These are phyloP conservation scores for Blastobotrys illinoisensis DNA, from an alignment of 1,139 yeast species.

Conservation along the genomic window DNA sequence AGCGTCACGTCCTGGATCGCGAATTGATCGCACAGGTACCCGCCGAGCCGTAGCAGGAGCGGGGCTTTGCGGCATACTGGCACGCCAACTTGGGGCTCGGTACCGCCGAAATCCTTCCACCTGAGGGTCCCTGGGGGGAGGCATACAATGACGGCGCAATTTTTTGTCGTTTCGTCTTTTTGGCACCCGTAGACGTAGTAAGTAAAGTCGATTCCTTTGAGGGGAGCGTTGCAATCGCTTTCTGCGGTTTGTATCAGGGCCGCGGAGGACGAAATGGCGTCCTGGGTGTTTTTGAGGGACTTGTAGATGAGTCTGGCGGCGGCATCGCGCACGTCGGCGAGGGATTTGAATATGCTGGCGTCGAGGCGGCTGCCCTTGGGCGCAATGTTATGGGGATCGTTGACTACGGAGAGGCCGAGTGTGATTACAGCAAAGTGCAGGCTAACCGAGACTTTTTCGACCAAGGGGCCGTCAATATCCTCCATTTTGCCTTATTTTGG, in stretches of 20 bases:
- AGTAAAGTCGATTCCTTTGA: neutral
- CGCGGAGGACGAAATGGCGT: neutral
- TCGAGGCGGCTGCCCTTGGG: neutral
- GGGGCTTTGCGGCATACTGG: neutral
- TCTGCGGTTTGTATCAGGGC: neutral
- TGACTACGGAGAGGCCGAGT: neutral
- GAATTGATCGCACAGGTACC: neutral
- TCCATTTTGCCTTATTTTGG: neutral
- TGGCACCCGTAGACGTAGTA: neutral
- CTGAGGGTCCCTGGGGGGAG: neutral
- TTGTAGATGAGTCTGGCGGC: neutral
- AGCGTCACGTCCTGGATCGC: neutral
- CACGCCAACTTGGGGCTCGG: neutral
- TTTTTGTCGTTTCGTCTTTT: neutral
- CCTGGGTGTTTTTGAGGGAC: neutral
- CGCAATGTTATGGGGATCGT: neutral
- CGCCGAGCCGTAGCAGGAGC: neutral
- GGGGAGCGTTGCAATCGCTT: neutral
- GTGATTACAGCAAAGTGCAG: neutral
- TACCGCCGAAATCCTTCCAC: neutral
- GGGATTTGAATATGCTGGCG: neutral
- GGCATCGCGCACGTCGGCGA: neutral
- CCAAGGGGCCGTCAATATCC: neutral
- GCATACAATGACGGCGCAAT: neutral
- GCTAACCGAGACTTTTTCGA: neutral